Conservation (phyloP, 345 rosid genomes). For the Brassica cretica region DNA sequence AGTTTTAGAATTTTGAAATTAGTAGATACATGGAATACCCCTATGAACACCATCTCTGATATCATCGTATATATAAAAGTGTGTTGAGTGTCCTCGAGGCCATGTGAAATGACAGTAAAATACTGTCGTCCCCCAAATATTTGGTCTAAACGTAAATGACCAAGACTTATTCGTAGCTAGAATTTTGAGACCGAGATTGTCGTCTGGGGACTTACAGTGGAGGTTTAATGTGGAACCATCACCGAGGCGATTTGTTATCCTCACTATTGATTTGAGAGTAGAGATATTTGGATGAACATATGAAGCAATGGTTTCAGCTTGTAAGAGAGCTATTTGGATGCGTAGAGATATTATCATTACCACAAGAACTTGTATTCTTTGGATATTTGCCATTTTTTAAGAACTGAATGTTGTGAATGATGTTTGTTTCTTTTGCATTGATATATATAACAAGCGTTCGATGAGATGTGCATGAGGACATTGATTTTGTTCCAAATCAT, state of each 20-base stretch:
- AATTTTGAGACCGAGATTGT: conserved; percentile 18
- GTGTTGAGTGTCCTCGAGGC: neutral
- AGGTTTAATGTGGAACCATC: conserved; percentile 21
- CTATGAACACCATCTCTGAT: conserved; percentile 12
- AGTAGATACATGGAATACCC: conserved; percentile 15
- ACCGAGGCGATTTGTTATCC: conserved; percentile 28
- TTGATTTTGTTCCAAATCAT: neutral
- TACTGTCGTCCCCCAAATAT: conserved; percentile 5
- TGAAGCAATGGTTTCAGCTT: neutral
- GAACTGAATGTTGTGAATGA: neutral
- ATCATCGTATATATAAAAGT: conserved; percentile 36
- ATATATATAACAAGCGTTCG: conserved; percentile 4
- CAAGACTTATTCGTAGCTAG: conserved; percentile 6
- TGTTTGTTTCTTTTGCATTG: neutral
- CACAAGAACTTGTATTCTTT: conserved; percentile 17
- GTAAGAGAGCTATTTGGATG: conserved; percentile 23
- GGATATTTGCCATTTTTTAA: conserved; percentile 10
- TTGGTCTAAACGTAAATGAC: conserved; percentile 26
- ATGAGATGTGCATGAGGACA: neutral
- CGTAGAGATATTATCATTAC: conserved; percentile 6
- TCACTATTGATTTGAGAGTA: neutral
- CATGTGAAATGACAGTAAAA: conserved; percentile 32
- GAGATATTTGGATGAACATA: neutral
- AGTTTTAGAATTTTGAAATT: neutral
- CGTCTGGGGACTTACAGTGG: conserved; percentile 28